A percentile compares a stretch with the other conserved stretches of the same genome.
Conservation (phyloP, 768 basidiomycete species). For the Leccinum subgranulosum region DNA sequence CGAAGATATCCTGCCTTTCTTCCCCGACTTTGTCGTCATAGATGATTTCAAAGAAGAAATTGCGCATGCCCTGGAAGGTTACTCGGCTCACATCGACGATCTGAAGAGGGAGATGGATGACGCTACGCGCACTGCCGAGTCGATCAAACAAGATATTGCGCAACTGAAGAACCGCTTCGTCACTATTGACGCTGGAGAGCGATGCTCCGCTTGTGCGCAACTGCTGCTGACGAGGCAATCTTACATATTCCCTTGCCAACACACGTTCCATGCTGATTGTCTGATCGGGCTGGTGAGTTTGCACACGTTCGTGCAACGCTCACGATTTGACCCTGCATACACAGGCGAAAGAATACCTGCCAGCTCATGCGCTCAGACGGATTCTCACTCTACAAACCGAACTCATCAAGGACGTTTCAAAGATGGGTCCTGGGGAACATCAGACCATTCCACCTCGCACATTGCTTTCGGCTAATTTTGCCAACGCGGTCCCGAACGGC, state of each 20-base stretch:
- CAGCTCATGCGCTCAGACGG: slow-evolving; percentile 75
- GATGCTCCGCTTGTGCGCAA: slow-evolving; percentile 77
- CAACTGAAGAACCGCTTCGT: slow-evolving; percentile 87
- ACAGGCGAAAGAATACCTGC: slow-evolving; percentile 94
- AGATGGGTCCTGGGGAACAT: slow-evolving; percentile 32
- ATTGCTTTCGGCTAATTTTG: slow-evolving; percentile 73
- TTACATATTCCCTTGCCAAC: slow-evolving; percentile 98
- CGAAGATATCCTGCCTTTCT: slow-evolving; percentile 98
- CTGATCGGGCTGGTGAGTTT: slow-evolving; percentile 83
- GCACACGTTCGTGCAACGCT: background rate
- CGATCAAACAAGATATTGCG: slow-evolving; percentile 88
- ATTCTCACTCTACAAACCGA: slow-evolving; percentile 85
- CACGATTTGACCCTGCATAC: slow-evolving; percentile 3
- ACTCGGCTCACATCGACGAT: slow-evolving; percentile 84
- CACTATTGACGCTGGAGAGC: slow-evolving; percentile 84
- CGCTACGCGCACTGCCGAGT: slow-evolving; percentile 86
- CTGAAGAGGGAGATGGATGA: slow-evolving; percentile 96
- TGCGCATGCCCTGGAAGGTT: slow-evolving; percentile 91
- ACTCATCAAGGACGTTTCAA: slow-evolving; percentile 57
- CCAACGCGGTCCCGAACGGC: slow-evolving; percentile 57
- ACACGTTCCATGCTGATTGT: slow-evolving; percentile 97
- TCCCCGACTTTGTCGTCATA: slow-evolving; percentile 98
- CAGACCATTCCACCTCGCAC: slow-evolving; percentile 43
- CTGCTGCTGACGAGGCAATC: slow-evolving; percentile 86
- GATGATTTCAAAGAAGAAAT: slow-evolving; percentile 99